phyloP scores from a whole-genome alignment of 148 eudicot genomes.

The Cornus kousa region DNA sequence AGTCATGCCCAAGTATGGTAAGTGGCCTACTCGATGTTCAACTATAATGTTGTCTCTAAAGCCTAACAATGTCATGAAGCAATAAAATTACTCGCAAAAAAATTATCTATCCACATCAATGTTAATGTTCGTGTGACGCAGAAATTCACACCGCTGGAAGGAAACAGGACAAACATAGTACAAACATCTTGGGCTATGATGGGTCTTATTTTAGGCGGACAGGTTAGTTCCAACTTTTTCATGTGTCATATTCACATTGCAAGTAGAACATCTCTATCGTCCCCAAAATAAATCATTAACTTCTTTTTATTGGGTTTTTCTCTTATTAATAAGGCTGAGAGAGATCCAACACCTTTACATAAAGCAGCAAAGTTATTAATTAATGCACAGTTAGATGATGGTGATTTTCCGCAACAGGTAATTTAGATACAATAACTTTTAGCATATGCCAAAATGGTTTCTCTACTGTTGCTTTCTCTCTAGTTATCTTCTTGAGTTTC shows the following conservation, averaged over 20 bases:
- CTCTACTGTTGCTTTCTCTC: not conserved
- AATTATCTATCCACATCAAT: no score
- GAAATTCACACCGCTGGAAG: constrained; percentile 27
- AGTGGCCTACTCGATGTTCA: not conserved
- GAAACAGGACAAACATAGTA: constrained; percentile 30
- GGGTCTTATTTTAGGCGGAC: constrained; percentile 35
- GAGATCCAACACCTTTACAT: constrained; percentile 23
- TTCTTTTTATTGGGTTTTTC: not conserved
- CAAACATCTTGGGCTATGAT: constrained; percentile 51
- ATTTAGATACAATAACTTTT: not conserved
- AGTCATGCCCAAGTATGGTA: constrained; percentile 45
- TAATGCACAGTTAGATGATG: constrained; percentile 27
- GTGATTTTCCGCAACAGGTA: constrained; percentile 34
- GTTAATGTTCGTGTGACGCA: not conserved
- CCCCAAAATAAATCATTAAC: not conserved
- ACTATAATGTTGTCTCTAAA: no score
- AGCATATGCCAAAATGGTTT: no score
- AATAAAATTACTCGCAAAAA: no score
- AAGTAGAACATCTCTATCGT: not conserved
- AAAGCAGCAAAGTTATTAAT: constrained; percentile 25
- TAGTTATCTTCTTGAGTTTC: not conserved
- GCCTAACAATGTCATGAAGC: no score
- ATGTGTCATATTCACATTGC: not conserved
- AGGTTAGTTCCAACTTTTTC: constrained; percentile 11
- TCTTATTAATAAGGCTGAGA: constrained; percentile 5